Conservation (phyloP, 768 basidiomycete genomes). For the Mycena albidolilacea region DNA sequence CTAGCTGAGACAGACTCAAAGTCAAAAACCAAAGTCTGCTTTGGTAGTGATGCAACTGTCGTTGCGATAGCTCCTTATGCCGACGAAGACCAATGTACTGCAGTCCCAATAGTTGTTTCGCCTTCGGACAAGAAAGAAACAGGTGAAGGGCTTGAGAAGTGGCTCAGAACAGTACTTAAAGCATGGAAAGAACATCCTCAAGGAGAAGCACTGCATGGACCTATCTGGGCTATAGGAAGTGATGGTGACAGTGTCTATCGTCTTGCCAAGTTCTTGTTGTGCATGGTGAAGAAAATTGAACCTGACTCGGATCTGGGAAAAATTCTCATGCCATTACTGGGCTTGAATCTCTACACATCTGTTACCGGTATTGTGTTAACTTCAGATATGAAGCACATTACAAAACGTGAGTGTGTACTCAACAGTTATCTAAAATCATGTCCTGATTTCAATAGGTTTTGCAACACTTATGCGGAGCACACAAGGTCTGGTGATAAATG, state of each 20-base stretch:
- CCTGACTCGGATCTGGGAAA: not conserved
- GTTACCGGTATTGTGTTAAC: not conserved
- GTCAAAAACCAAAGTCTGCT: conserved; percentile 20
- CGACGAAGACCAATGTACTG: conserved; percentile 40
- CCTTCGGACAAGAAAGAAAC: conserved; percentile 45
- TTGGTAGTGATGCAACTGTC: conserved; percentile 50
- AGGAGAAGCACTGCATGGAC: conserved; percentile 42
- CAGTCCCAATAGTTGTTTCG: conserved; percentile 42
- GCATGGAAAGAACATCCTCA: conserved; percentile 31
- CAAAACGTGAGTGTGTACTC: no score
- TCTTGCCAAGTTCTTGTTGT: not conserved
- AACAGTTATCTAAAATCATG: no score
- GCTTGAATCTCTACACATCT: not conserved
- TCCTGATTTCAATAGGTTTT: no score
- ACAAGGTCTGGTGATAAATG: no score
- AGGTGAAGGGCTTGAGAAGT: conserved; percentile 25
- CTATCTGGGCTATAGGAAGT: conserved; percentile 42
- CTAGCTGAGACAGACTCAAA: not conserved
- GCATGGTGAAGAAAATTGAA: not conserved
- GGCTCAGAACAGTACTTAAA: conserved; percentile 40
- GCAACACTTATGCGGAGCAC: no score
- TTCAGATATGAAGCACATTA: not conserved
- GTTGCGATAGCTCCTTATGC: conserved; percentile 45
- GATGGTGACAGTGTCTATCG: conserved; percentile 38
- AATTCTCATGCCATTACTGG: not conserved